Percentiles rank a stretch among this genome's conserved stretches.
These are phyloP conservation scores for Boletus tomentosulus DNA, from an alignment of 768 basidiomycete species.

Conservation along the genomic window DNA sequence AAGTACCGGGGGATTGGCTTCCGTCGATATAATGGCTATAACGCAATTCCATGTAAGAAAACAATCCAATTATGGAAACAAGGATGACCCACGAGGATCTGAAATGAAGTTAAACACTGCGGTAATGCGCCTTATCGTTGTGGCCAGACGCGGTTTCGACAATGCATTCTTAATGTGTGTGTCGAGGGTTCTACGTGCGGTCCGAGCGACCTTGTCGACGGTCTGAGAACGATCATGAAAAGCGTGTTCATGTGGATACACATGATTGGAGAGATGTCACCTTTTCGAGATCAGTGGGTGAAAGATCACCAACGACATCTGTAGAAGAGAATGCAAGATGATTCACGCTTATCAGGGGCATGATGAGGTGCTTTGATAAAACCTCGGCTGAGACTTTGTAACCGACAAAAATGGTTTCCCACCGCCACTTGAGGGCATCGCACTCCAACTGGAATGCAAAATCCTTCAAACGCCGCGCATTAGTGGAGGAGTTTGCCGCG, in stretches of 20 bases:
- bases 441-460: constrained; percentile 58
- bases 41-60: constrained; percentile 11
- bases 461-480: constrained; percentile 45
- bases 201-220: constrained; percentile 65
- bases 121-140: constrained; percentile 64
- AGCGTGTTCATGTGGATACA: neutral
- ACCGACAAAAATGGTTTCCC: constrained; percentile 69
- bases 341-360: constrained; percentile 68
- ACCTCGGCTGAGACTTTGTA: constrained; percentile 64
- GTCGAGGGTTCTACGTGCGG: constrained; percentile 62
- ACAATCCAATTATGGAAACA: constrained; percentile 4
- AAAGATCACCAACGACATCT: constrained; percentile 52
- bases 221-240: constrained; percentile 39
- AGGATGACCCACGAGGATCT: constrained; percentile 54
- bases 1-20: constrained; percentile 44
- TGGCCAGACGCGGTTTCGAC: constrained; percentile 64
- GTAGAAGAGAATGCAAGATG: constrained; percentile 64
- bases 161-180: constrained; percentile 71
- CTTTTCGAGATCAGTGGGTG: constrained; percentile 62
- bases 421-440: constrained; percentile 68
- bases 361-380: constrained; percentile 72
- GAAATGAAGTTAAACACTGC: constrained; percentile 65
- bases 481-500: constrained; percentile 7
- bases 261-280: constrained; percentile 30
- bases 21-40: constrained; percentile 50